Percentiles rank a stretch among this genome's conserved stretches.
Evolutionary conservation across 2,329 filamentous ascomycete genomes (phyloP).

Genomic region (Akanthomyces lecanii): DNA sequence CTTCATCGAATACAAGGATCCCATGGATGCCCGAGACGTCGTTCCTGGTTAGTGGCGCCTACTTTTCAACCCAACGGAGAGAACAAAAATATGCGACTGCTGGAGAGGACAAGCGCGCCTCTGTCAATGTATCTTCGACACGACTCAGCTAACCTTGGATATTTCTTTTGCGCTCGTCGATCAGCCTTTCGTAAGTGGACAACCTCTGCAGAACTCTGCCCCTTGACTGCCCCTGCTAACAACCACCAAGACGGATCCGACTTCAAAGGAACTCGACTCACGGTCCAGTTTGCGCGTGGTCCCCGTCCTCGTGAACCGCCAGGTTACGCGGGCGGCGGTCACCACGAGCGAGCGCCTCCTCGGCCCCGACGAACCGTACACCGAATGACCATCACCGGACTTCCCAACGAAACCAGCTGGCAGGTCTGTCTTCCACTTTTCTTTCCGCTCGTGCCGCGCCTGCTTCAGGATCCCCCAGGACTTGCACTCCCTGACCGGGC

Average conservation of each 20-base stretch:
- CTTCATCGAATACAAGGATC: constrained; percentile 99
- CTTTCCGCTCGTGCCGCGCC: constrained; percentile 20
- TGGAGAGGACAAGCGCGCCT: neutral
- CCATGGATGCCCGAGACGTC: constrained; percentile 96
- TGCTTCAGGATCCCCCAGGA: constrained; percentile 9
- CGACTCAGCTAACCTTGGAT: constrained; percentile 18
- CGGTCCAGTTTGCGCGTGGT: constrained; percentile 96
- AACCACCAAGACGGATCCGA: constrained; percentile 75
- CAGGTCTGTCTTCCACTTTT: constrained; percentile 75
- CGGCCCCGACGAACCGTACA: constrained; percentile 91
- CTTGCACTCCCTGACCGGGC: neutral
- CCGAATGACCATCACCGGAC: constrained; percentile 96
- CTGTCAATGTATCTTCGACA: neutral
- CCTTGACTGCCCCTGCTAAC: constrained; percentile 22
- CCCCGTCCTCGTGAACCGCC: constrained; percentile 52
- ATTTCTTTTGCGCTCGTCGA: constrained; percentile 19
- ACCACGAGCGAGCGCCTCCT: constrained; percentile 54
- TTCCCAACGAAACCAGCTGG: constrained; percentile 98
- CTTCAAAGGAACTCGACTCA: constrained; percentile 96
- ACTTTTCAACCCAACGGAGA: neutral
- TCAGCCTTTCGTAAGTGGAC: constrained; percentile 58
- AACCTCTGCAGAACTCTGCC: neutral
- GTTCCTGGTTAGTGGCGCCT: constrained; percentile 73
- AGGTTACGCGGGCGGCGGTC: constrained; percentile 36
- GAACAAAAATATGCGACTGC: constrained; percentile 1